Conservation (phyloP, 2,329 filamentous ascomycete species). For the Sclerotinia spermophila region DNA sequence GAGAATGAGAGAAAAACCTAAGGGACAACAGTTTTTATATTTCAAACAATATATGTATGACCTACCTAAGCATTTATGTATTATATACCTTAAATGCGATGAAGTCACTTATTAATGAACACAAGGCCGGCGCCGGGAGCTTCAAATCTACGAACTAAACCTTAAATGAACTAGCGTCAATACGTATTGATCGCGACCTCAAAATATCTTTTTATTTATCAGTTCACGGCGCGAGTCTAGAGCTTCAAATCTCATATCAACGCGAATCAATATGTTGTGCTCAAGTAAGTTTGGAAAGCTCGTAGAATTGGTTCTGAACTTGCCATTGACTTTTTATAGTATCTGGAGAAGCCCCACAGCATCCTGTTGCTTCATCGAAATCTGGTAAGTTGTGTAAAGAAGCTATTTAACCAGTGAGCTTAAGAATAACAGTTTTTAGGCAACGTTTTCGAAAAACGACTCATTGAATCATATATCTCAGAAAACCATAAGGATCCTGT, state of each 20-base stretch:
- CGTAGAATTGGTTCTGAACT: not conserved
- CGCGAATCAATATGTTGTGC: constrained; percentile 53
- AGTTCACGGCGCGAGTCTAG: constrained; percentile 27
- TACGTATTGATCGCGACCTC: constrained; percentile 15
- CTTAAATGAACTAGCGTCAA: not conserved
- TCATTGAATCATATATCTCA: constrained; percentile 91
- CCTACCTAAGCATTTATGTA: not conserved
- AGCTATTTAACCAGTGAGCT: constrained; percentile 21
- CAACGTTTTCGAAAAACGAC: constrained; percentile 87
- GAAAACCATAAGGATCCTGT: constrained; percentile 92
- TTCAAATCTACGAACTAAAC: not conserved
- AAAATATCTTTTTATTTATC: constrained; percentile 20
- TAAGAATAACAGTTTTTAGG: constrained; percentile 47
- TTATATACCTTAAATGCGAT: not conserved
- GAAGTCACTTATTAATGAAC: constrained; percentile 1
- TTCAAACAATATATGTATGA: not conserved
- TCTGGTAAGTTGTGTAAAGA: constrained; percentile 60
- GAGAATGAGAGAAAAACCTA: not conserved
- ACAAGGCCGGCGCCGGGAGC: constrained; percentile 16
- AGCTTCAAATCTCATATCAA: constrained; percentile 24
- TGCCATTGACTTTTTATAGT: constrained; percentile 52
- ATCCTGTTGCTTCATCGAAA: constrained; percentile 91
- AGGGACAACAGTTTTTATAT: not conserved
- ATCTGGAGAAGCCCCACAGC: constrained; percentile 92
- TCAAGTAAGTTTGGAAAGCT: constrained; percentile 53